A percentile compares a stretch with the other conserved stretches of the same genome.
These are phyloP conservation scores for Brassica juncea DNA, from an alignment of 345 rosid genomes.

Conservation along the genomic window DNA sequence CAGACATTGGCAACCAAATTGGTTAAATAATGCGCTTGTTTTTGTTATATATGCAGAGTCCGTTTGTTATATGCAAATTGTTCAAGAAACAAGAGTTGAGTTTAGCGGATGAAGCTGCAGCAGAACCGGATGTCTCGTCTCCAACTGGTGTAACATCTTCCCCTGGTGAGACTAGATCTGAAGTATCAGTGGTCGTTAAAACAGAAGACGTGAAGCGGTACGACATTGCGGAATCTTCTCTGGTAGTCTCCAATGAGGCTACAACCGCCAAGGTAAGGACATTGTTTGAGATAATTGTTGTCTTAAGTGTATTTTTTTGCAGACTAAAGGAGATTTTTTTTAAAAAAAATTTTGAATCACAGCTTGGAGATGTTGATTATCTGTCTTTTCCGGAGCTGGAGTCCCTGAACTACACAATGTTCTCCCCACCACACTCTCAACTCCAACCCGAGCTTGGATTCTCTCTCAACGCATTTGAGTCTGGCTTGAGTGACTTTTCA, in stretches of 20 bases:
- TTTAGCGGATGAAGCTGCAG: constrained; percentile 42
- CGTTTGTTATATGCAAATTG: constrained; percentile 65
- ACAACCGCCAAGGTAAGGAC: constrained; percentile 44
- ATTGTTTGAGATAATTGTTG: not conserved
- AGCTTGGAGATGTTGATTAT: constrained; percentile 42
- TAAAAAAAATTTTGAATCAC: constrained; percentile 19
- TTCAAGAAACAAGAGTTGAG: constrained; percentile 65
- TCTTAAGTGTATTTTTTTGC: not conserved
- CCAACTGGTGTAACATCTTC: constrained; percentile 41
- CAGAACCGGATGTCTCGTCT: constrained; percentile 42
- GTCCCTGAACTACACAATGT: constrained; percentile 41
- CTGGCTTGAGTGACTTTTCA: constrained; percentile 21
- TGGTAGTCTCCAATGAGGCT: constrained; percentile 21
- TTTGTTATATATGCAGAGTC: constrained; percentile 47
- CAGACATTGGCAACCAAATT: not conserved
- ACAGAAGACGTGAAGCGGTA: constrained; percentile 32
- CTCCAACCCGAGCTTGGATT: constrained; percentile 45
- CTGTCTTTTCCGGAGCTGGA: constrained; percentile 21
- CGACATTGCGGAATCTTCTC: constrained; percentile 19
- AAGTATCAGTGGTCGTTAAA: constrained; percentile 36
- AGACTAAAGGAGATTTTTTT: not conserved
- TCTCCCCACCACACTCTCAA: constrained; percentile 52
- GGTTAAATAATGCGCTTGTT: constrained; percentile 13
- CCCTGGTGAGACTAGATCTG: constrained; percentile 34
- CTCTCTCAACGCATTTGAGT: constrained; percentile 34